Base-by-base conservation (phyloP, 176 grass and related monocot species). In the Bolboschoenus planiculmis region DNA sequence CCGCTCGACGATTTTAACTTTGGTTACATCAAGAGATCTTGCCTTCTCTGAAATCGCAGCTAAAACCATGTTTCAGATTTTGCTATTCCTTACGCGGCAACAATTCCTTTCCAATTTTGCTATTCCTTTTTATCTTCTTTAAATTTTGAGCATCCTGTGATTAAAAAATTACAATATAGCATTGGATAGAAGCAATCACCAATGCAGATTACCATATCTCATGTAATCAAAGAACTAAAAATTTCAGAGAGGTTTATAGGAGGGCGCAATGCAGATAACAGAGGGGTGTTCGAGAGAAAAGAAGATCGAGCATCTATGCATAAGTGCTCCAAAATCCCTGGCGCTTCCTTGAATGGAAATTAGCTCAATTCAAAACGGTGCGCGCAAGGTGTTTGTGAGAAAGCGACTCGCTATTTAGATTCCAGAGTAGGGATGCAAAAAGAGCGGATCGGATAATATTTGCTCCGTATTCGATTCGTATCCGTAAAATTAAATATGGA, bases 71-170 rank as follows among this genome's bases (percentile, higher is more conserved):
- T 98, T 98, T 10, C 47, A 42, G 24, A 54, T n/a, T n/a, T n/a
- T n/a, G 36, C 36, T 56, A 56, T 56, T 26, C 26, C 95, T 87
- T 93, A 98, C 87, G 87, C 89, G 20, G 92, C 81, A 84, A 93
- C 95, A 39, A 98, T 93, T 91, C 93, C 95, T 88, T 98, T 98
- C 42, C 90, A 55, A 98, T 93, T 90, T 98, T 98, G 86, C 92
- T 91, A 56, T 98, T 98, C 51, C 90, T 90, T 84, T 98, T 98
- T 92, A 95, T 98, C 84, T 93, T 95, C 56, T 95, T 98, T 84
- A 98, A 70, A 85, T 98, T 95, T 26, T 98, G 92, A 33, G 96
- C 85, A 88, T 88, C 96, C 96, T 98, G 89, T 44, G 21, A 10
- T n/a, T 2, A 60, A 35, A 7, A 68, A 68, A 86, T 20, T 37